Evolutionary conservation across 495 filamentous ascomycete species (phyloP).

Genomic region (Aspergillus conjunctus): DNA sequence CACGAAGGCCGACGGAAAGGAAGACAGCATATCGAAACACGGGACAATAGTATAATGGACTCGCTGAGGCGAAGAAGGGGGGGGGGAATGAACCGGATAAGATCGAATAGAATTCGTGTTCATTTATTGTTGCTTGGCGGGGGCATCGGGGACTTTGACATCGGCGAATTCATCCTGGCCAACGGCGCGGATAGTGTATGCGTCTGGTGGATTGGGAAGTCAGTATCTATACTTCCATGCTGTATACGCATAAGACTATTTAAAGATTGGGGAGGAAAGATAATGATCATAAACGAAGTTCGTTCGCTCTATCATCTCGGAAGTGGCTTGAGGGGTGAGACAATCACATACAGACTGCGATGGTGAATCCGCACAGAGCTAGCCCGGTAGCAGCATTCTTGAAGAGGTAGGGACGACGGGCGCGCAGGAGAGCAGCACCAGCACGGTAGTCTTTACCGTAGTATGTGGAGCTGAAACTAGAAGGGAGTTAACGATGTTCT

Average conservation of each 20-base stretch:
- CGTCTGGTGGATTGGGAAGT: conserved; percentile 55
- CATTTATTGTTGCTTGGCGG: conserved; percentile 44
- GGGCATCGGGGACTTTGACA: conserved; percentile 78
- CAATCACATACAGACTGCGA: conserved; percentile 73
- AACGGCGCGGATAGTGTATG: conserved; percentile 84
- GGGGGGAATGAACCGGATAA: not conserved
- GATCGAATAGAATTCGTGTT: not conserved
- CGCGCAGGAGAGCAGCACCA: conserved; percentile 81
- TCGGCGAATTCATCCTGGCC: conserved; percentile 98
- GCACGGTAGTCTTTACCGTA: conserved; percentile 84
- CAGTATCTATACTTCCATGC: not conserved
- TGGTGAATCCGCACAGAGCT: conserved; percentile 65
- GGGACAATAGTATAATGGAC: too few species aligned
- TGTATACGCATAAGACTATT: not conserved
- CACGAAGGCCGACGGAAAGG: too few species aligned
- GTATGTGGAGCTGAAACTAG: conserved; percentile 79
- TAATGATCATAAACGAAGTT: not conserved
- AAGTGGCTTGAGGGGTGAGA: not conserved
- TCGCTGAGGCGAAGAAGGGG: not conserved
- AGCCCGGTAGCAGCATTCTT: conserved; percentile 81
- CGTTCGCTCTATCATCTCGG: not conserved
- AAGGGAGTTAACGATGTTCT: not conserved
- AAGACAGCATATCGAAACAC: too few species aligned
- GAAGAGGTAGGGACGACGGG: conserved; percentile 86
- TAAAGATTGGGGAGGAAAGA: not conserved